Base-by-base conservation (phyloP, 2,329 filamentous ascomycete species). In the Fusarium buharicum region DNA sequence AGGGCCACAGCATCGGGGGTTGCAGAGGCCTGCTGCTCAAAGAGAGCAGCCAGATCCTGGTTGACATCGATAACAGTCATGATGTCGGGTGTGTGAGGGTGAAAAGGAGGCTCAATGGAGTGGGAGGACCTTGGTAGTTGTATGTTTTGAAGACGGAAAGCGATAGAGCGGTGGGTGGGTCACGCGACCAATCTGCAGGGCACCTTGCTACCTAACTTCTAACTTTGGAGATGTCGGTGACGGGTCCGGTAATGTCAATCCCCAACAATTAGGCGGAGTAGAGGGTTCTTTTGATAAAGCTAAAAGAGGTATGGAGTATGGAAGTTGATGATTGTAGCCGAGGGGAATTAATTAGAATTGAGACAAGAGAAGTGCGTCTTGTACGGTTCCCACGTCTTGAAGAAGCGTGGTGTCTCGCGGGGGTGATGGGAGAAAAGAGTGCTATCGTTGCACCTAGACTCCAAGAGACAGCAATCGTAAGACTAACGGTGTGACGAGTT, bases 41-140 rank as follows among this genome's bases (percentile, higher is more conserved):
- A 92, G 62, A 93, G 85, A 27, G 89, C 86, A 44, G 88, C 86
- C 56, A 93, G 79, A 76, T 93, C 90, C 75, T 90, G 91, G 63
- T 77, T 84, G 60, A 81, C 87, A 75, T 93, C 90, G 70, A 94
- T 84, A 69, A 89, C 74, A 38, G 87, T 73, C 87, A 90, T 91
- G 52, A 59, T 67, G 50, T 39, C 53, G 50, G 34, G 34, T 34
- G 40, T 54, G 43, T 53, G 22, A 40, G 45, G 53, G 47, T 24
- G 18, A 30, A 39, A 46, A 16, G 41, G 50, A 28, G 52, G 28
- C 31, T 27, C 30, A 38, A 30, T 36, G 55, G 48, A 47, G 20
- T 10, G 34, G 16, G 31, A 34, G 39, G 34, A 22, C n/a, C 18
- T 10, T 46, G 31, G 47, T 52, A 52, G 43, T 37, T 37, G 49